Evolutionary conservation across 164 flowering plant species (phyloP).

Genomic region (Annona cherimola): DNA sequence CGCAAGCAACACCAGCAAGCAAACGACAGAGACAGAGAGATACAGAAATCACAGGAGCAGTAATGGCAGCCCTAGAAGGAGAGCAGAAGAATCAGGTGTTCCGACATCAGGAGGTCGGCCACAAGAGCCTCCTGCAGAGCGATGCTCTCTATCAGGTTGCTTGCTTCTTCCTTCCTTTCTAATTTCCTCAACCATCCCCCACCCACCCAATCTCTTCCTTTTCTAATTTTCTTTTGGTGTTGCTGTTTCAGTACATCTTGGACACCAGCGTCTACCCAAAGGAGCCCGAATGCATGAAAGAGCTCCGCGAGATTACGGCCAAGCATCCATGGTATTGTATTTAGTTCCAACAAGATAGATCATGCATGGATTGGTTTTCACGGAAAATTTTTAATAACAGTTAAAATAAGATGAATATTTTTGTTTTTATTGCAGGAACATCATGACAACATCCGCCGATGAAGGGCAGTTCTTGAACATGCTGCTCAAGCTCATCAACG

Average conservation of each 20-base stretch:
- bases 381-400: no score
- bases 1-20: no score
- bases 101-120: slow-evolving; percentile 81
- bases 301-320: slow-evolving; percentile 62
- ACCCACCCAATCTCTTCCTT: no score
- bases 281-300: slow-evolving; percentile 55
- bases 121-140: slow-evolving; percentile 86
- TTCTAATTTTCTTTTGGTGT: not conserved
- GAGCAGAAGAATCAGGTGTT: slow-evolving; percentile 18
- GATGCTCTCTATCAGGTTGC: slow-evolving; percentile 83
- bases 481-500: slow-evolving; percentile 62
- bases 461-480: slow-evolving; percentile 65
- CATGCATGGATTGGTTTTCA: no score
- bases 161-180: not conserved
- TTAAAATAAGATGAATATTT: no score
- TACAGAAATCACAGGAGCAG: no score
- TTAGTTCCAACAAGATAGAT: no score
- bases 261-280: slow-evolving; percentile 73
- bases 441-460: slow-evolving; percentile 70
- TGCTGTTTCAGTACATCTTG: slow-evolving; percentile 42
- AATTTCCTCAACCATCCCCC: not conserved
- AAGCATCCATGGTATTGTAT: slow-evolving; percentile 59
- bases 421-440: slow-evolving; percentile 31
- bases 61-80: not conserved
- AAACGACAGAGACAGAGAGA: no score